Percentiles rank a stretch among this genome's conserved stretches.
phyloP scores from a whole-genome alignment of 2,329 filamentous ascomycete species.

The Colletotrichum orbiculare region DNA sequence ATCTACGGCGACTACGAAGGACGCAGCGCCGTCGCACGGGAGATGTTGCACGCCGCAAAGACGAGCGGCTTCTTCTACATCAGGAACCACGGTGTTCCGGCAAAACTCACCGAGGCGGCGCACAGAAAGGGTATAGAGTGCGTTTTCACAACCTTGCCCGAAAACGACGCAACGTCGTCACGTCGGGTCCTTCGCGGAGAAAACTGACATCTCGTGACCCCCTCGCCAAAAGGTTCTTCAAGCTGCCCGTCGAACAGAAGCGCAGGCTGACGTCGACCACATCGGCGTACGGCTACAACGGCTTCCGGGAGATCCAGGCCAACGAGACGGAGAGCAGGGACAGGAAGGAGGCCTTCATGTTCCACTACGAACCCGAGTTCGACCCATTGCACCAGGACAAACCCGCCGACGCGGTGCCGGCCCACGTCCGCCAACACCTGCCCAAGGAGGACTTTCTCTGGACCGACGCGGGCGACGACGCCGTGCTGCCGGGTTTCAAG shows the following conservation, averaged over 20 bases:
- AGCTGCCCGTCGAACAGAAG: constrained; percentile 44
- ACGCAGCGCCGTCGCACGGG: constrained; percentile 49
- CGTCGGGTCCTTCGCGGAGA: constrained; percentile 1
- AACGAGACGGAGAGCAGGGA: constrained; percentile 45
- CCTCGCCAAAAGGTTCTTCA: constrained; percentile 40
- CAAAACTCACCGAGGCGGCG: constrained; percentile 42
- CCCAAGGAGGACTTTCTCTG: constrained; percentile 35
- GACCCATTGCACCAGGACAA: constrained; percentile 45
- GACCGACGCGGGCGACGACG: constrained; percentile 41
- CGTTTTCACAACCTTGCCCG: constrained; percentile 22
- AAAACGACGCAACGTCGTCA: constrained; percentile 23
- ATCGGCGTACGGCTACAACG: constrained; percentile 33
- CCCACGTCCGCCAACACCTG: constrained; percentile 28
- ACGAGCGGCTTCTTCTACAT: constrained; percentile 61
- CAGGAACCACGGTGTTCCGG: constrained; percentile 54
- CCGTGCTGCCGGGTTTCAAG: constrained; percentile 52
- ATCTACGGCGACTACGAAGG: constrained; percentile 49
- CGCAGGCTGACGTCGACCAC: constrained; percentile 40
- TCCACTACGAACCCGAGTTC: constrained; percentile 53
- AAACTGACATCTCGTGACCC: neutral
- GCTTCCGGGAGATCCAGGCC: constrained; percentile 32
- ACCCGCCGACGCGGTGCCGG: constrained; percentile 21
- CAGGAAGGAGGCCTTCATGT: constrained; percentile 42
- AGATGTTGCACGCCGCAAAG: constrained; percentile 52
- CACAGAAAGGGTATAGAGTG: constrained; percentile 39